Base-by-base conservation (phyloP, 345 rosid species). In the Aurinia saxatilis region DNA sequence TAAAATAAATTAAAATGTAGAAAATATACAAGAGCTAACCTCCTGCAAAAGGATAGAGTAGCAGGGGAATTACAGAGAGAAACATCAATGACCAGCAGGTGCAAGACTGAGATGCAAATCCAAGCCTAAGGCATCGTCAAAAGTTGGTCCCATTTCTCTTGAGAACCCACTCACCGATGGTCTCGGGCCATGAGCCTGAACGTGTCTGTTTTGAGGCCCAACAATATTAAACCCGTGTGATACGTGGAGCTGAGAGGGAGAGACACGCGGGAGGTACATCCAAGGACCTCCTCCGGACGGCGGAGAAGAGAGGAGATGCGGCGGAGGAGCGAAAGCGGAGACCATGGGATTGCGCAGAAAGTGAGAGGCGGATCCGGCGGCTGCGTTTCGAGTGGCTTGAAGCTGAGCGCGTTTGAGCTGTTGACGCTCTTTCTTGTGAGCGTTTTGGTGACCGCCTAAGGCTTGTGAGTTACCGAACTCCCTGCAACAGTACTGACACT, bases 31-130 rank as follows among this genome's bases (percentile, higher is more conserved):
- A 10, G 42, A 65, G 58, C 42, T 57, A 23, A n/a, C n/a, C n/a
- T n/a, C n/a, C n/a, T n/a, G n/a, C n/a, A n/a, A n/a, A n/a, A n/a
- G n/a, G n/a, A n/a, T n/a, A n/a, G 25, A 4, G 25, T 21, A 21
- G 25, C n/a, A n/a, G n/a, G n/a, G n/a, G n/a, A n/a, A n/a, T n/a
- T n/a, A n/a, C n/a, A n/a, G 25, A 21, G 25, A 21, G 25, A 21
- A 21, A 21, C 4, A 4, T 84, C 82, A 88, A 2, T 77, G 85
- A 36, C 86, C 87, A 36, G 96, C 84, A 3, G 98, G 98, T 35
- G 96, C 89, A 47, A 92, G 90, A 70, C 98, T 82, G 8, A 92
- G 96, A 74, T 92, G 98, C 77, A 92, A 80, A 72, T 89, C 93
- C 63, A 92, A 76, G 52, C 93, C 95, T 74, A 86, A 62, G 14